These are phyloP conservation scores for Psidium guajava DNA, from an alignment of 345 rosid genomes.

Conservation along the genomic window DNA sequence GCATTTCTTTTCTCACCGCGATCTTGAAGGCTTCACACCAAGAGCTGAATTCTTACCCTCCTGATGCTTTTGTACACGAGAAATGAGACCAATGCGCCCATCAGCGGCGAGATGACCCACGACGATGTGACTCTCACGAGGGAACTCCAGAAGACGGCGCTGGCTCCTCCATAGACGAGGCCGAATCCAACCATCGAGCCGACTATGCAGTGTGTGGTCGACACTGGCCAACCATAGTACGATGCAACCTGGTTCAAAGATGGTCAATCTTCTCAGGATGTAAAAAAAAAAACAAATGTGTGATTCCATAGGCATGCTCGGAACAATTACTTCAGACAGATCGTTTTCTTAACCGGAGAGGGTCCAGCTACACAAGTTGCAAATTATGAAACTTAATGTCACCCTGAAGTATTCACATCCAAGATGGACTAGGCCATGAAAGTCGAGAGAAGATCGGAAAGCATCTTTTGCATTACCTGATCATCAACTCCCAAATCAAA, in stretches of 20 bases:
- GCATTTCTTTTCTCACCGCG: background rate
- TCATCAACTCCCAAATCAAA: background rate
- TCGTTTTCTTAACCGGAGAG: background rate
- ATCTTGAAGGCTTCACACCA: background rate
- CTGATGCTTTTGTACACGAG: slow-evolving; percentile 90
- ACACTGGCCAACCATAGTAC: slow-evolving; percentile 85
- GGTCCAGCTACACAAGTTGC: background rate
- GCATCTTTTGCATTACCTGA: background rate
- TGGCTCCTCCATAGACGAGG: slow-evolving; percentile 75
- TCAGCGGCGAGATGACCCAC: slow-evolving; percentile 79
- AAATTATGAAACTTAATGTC: background rate
- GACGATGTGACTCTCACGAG: slow-evolving; percentile 76
- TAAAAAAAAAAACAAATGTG: background rate
- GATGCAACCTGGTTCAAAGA: slow-evolving; percentile 57
- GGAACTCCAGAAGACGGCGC: slow-evolving; percentile 90
- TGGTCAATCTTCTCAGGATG: background rate
- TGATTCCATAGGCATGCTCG: background rate
- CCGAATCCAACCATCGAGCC: slow-evolving; percentile 97
- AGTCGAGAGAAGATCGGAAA: background rate
- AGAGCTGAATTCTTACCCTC: slow-evolving; percentile 44
- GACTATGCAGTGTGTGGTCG: slow-evolving; percentile 85
- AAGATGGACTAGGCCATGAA: background rate
- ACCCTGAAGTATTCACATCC: background rate
- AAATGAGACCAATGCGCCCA: slow-evolving; percentile 77
- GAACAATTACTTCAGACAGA: background rate